Conservation (phyloP, 371 early-diverging fungal species). For the Batrachochytrium dendrobatidis region DNA sequence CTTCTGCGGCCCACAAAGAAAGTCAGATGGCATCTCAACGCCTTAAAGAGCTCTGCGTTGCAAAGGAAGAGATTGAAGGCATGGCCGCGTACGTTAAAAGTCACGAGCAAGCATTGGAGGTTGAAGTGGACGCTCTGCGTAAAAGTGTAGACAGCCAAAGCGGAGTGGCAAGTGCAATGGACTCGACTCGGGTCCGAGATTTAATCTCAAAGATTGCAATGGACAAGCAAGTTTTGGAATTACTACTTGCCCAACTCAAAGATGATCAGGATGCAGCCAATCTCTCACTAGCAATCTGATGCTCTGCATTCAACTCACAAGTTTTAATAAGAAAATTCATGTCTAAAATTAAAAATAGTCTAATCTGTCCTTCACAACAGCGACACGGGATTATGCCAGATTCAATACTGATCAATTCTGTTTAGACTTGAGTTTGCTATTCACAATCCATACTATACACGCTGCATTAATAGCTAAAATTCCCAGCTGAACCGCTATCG, state of each 20-base stretch:
- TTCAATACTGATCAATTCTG: too few species aligned
- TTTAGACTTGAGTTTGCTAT: too few species aligned
- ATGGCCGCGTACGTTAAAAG: slow-evolving; percentile 22
- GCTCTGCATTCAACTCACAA: background rate
- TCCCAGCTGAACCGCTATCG: slow-evolving; percentile 14
- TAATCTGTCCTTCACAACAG: too few species aligned
- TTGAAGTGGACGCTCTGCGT: slow-evolving; percentile 14
- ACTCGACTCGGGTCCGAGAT: background rate
- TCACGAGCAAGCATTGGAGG: slow-evolving; percentile 17
- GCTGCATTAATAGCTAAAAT: slow-evolving; percentile 2
- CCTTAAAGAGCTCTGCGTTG: slow-evolving; percentile 12
- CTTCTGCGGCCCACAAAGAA: slow-evolving; percentile 14
- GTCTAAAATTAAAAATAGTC: too few species aligned
- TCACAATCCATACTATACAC: too few species aligned
- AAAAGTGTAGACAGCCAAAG: background rate
- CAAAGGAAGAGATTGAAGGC: slow-evolving; percentile 26
- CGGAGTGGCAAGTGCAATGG: background rate
- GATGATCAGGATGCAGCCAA: background rate
- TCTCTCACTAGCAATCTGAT: background rate
- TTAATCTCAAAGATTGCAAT: background rate
- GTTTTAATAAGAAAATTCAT: too few species aligned
- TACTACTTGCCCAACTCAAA: background rate
- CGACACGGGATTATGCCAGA: too few species aligned
- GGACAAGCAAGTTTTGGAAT: background rate
- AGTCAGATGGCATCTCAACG: slow-evolving; percentile 17